These are phyloP conservation scores for Pseudogymnoascus sp. DNA, from an alignment of 2,329 filamentous ascomycete genomes.

Conservation along the genomic window DNA sequence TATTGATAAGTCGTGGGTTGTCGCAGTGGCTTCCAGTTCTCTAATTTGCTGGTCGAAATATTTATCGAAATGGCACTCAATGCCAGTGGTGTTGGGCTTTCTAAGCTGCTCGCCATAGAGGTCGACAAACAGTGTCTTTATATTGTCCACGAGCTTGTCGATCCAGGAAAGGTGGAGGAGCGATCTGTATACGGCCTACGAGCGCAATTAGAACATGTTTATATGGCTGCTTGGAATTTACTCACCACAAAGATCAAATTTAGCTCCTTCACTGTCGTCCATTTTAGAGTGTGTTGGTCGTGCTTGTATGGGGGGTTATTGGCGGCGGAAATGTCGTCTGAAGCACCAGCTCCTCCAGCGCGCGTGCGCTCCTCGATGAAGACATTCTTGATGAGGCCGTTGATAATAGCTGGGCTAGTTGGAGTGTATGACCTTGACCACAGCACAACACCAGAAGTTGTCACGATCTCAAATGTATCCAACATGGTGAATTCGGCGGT, in stretches of 20 bases:
- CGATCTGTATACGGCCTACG: slow-evolving; percentile 89
- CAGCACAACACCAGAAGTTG: slow-evolving; percentile 89
- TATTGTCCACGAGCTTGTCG: slow-evolving; percentile 91
- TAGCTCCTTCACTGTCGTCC: slow-evolving; percentile 85
- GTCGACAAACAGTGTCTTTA: slow-evolving; percentile 83
- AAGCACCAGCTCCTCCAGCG: slow-evolving; percentile 42
- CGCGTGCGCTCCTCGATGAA: slow-evolving; percentile 90
- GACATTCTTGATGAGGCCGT: slow-evolving; percentile 90
- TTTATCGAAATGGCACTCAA: slow-evolving; percentile 79
- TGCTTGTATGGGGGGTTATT: slow-evolving; percentile 71
- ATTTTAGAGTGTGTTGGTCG: slow-evolving; percentile 92
- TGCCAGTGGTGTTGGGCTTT: slow-evolving; percentile 67
- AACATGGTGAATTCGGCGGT: slow-evolving; percentile 52
- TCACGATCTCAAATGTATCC: slow-evolving; percentile 94
- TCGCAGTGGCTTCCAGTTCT: slow-evolving; percentile 60
- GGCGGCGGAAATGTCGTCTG: slow-evolving; percentile 53
- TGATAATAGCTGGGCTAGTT: slow-evolving; percentile 76
- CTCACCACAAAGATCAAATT: slow-evolving; percentile 90
- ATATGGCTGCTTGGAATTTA: slow-evolving; percentile 13
- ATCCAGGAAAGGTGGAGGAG: slow-evolving; percentile 94
- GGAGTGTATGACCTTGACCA: slow-evolving; percentile 86
- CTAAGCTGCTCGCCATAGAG: slow-evolving; percentile 84
- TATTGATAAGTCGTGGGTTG: slow-evolving; percentile 23
- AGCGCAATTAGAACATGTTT: background rate
- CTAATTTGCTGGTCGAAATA: slow-evolving; percentile 92